Conservation (phyloP, 2,329 filamentous ascomycete species). For the Botryotinia narcissicola region DNA sequence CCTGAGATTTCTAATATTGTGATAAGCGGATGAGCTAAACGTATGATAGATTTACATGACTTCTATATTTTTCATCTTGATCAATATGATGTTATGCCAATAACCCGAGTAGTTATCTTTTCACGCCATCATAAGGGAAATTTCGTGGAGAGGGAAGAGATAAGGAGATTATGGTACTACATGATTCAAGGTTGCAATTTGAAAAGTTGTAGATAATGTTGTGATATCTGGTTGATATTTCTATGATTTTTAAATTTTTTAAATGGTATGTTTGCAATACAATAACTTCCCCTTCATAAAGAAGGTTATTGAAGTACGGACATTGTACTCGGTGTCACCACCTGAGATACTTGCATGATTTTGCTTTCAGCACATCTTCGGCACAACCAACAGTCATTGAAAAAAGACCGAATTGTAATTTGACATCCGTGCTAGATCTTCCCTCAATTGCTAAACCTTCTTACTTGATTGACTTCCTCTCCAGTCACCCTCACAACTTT, state of each 20-base stretch:
- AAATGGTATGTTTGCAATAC: slow-evolving; percentile 30
- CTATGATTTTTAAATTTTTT: background rate
- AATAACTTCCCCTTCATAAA: slow-evolving; percentile 25
- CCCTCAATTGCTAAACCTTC: background rate
- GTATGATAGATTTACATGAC: background rate
- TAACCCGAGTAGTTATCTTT: rapidly evolving
- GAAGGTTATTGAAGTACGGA: slow-evolving; percentile 25
- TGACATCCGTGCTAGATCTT: slow-evolving; percentile 88
- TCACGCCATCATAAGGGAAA: no score
- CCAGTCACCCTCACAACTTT: slow-evolving; percentile 57
- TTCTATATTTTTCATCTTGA: background rate
- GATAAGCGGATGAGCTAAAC: background rate
- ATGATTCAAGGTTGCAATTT: background rate
- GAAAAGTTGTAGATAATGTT: background rate
- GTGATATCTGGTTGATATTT: background rate
- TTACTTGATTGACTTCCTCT: slow-evolving; percentile 47
- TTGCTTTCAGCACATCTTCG: slow-evolving; percentile 97
- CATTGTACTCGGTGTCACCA: slow-evolving; percentile 37
- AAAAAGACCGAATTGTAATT: slow-evolving; percentile 89
- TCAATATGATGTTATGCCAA: background rate
- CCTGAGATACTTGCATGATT: slow-evolving; percentile 33
- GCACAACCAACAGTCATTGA: slow-evolving; percentile 88
- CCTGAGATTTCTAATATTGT: background rate
- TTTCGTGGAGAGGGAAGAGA: background rate
- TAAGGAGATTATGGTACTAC: background rate